These are phyloP conservation scores for Phoenix roebelenii DNA, from an alignment of 176 grass and related monocot species.

Conservation along the genomic window DNA sequence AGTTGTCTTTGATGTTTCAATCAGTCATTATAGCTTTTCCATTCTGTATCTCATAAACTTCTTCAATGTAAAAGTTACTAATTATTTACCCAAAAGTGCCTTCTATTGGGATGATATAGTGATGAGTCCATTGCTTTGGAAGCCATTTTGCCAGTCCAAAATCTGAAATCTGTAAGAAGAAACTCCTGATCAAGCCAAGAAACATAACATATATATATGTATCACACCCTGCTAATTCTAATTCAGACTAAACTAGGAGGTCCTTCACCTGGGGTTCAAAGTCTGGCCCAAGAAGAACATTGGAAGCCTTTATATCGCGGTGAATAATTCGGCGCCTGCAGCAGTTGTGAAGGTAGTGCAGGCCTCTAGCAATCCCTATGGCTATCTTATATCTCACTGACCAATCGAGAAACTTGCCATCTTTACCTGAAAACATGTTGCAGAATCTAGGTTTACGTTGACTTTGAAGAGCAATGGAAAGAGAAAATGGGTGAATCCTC, in stretches of 20 bases:
- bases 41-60: too few species aligned
- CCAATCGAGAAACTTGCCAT: conserved; percentile 54
- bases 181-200: neutral
- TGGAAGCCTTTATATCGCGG: conserved; percentile 70
- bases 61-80: too few species aligned
- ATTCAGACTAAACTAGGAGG: too few species aligned
- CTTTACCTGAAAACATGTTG: conserved; percentile 42
- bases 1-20: too few species aligned
- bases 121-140: neutral
- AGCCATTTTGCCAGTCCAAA: conserved; percentile 6
- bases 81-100: conserved; percentile 54
- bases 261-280: neutral
- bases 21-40: too few species aligned
- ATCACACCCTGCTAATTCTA: too few species aligned
- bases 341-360: neutral
- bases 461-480: too few species aligned
- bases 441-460: neutral
- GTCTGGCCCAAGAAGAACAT: neutral
- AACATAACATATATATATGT: too few species aligned
- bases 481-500: conserved; percentile 8
- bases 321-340: conserved; percentile 14
- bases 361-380: neutral
- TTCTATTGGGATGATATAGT: neutral
- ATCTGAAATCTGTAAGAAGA: neutral
- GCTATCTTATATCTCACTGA: conserved; percentile 43